phyloP scores from a whole-genome alignment of 371 early-diverging fungal species.

The Chytridium lagenaria region DNA sequence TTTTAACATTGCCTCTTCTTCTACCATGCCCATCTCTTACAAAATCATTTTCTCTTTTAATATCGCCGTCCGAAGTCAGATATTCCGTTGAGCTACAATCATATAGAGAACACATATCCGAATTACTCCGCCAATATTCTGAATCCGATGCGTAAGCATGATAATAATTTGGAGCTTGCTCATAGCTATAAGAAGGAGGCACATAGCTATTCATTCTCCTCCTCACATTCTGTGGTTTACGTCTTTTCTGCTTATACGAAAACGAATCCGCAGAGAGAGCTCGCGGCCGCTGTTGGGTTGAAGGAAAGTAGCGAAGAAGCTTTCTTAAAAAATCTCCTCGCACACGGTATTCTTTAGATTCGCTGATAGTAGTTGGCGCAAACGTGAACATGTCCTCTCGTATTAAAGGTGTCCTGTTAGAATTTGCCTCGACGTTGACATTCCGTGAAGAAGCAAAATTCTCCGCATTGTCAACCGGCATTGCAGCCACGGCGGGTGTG shows the following conservation, averaged over 20 bases:
- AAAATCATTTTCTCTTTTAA: no score
- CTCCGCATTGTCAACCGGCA: no score
- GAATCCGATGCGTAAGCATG: neutral
- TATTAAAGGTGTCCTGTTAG: neutral
- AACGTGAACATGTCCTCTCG: neutral
- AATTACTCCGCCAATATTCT: neutral
- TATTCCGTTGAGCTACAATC: neutral
- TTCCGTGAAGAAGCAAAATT: no score
- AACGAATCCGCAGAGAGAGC: neutral
- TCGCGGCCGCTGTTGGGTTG: neutral
- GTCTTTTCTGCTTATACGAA: neutral
- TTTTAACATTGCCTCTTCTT: neutral
- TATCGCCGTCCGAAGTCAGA: neutral
- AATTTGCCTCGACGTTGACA: no score
- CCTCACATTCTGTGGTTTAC: neutral
- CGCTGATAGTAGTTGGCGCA: neutral
- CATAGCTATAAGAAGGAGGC: neutral
- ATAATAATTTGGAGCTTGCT: neutral
- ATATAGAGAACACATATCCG: neutral
- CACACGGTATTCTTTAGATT: neutral
- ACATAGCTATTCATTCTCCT: neutral
- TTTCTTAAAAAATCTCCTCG: neutral
- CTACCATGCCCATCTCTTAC: no score
- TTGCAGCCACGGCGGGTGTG: neutral
- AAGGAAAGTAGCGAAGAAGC: neutral